Evolutionary conservation across 768 basidiomycete genomes (phyloP).

Genomic region (Hortiboletus flavorubellus): DNA sequence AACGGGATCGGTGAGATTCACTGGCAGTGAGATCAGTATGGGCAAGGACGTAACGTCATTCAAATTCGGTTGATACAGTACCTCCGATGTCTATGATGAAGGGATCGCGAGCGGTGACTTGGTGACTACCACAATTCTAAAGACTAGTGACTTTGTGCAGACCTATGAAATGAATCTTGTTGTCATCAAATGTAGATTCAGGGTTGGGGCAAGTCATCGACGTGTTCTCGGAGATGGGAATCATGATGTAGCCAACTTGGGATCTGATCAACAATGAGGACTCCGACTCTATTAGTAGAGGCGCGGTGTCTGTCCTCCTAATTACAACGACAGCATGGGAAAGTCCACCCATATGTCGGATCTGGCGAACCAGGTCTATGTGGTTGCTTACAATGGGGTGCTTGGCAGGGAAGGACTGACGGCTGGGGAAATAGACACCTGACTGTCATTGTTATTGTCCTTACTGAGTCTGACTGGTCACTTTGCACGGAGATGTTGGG

Average conservation of each 20-base stretch:
- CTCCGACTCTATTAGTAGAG: not conserved
- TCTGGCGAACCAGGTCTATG: no score
- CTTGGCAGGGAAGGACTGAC: no score
- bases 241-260: no score
- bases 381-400: no score
- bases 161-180: constrained; percentile 35
- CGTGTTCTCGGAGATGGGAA: not conserved
- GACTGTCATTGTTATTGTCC: no score
- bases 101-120: not conserved
- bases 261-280: no score
- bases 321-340: no score
- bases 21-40: constrained; percentile 24
- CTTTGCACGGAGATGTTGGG: no score
- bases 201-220: not conserved
- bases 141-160: not conserved
- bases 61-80: constrained; percentile 9
- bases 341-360: no score
- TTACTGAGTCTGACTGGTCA: no score
- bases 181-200: not conserved
- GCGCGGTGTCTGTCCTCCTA: no score
- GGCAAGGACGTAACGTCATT: not conserved
- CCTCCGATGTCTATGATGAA: constrained; percentile 38
- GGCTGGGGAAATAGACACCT: no score
- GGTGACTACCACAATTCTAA: not conserved
- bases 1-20: constrained; percentile 56